A percentile compares a stretch with the other conserved stretches of the same genome.
Evolutionary conservation across 2,329 filamentous ascomycete genomes (phyloP).

Genomic region (Cryphonectria radicalis): DNA sequence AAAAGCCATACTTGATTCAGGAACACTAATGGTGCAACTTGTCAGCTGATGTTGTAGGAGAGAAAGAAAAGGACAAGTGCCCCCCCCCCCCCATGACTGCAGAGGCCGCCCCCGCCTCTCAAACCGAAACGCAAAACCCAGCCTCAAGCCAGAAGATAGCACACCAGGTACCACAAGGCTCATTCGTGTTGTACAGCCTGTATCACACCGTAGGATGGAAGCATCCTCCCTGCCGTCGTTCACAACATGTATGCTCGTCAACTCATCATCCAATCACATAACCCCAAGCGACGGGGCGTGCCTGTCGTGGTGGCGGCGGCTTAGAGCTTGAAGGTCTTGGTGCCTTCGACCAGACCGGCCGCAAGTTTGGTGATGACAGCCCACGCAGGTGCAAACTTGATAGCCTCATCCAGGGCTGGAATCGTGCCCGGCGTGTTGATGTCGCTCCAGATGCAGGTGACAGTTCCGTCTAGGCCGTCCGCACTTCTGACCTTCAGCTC

Average conservation of each 20-base stretch:
- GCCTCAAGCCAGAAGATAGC: background rate
- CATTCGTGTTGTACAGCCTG: background rate
- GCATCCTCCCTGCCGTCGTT: background rate
- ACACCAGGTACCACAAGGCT: background rate
- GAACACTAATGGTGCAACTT: background rate
- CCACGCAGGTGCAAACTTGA: slow-evolving; percentile 80
- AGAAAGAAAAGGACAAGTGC: background rate
- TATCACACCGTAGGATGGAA: background rate
- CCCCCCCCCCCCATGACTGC: background rate
- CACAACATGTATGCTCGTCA: background rate
- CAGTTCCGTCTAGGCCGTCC: slow-evolving; percentile 60
- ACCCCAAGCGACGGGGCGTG: background rate
- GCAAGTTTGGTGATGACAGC: slow-evolving; percentile 73
- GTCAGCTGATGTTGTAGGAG: background rate
- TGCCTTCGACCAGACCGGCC: slow-evolving; percentile 82
- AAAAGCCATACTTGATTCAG: background rate
- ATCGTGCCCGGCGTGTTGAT: slow-evolving; percentile 73
- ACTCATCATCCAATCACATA: background rate
- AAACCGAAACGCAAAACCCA: background rate
- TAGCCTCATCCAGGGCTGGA: slow-evolving; percentile 81
- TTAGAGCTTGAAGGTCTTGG: slow-evolving; percentile 67
- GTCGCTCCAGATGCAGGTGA: slow-evolving; percentile 88
- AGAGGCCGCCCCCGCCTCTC: background rate
- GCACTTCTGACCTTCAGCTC: slow-evolving; percentile 39
- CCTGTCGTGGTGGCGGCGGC: no score